Evolutionary conservation across 75 land plant species (phyloP).

Genomic region (Picea sitchensis): DNA sequence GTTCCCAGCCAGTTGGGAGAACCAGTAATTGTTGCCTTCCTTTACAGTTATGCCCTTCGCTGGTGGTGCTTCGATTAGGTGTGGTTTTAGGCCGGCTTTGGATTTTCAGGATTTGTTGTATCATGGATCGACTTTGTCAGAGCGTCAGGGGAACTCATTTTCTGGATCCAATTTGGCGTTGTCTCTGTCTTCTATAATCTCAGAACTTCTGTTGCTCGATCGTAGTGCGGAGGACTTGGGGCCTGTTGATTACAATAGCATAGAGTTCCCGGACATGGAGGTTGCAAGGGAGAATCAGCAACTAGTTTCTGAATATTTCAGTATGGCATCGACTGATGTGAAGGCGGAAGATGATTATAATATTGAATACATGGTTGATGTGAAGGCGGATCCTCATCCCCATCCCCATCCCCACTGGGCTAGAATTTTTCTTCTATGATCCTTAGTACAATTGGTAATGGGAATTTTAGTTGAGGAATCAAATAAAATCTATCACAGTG

Average conservation of each 20-base stretch:
- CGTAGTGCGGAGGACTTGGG: conserved; percentile 16
- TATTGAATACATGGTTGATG: not conserved
- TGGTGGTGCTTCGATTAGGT: too few relatives aligned
- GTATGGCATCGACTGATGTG: conserved; percentile 13
- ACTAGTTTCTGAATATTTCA: conserved; percentile 60
- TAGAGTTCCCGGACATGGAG: conserved; percentile 66
- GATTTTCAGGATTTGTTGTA: not conserved
- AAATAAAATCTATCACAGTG: too few relatives aligned
- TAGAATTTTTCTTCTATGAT: too few relatives aligned
- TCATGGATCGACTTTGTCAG: conserved; percentile 1
- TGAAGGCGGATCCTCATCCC: too few relatives aligned
- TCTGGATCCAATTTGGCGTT: conserved; percentile 4
- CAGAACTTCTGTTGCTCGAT: conserved; percentile 51
- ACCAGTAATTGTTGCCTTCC: too few relatives aligned
- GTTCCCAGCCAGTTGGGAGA: too few relatives aligned
- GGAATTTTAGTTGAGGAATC: too few relatives aligned
- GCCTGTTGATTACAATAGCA: conserved; percentile 46
- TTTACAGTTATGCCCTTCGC: too few relatives aligned
- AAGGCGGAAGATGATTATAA: not conserved
- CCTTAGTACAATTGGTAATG: too few relatives aligned
- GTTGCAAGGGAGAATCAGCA: conserved; percentile 51
- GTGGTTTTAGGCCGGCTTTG: too few relatives aligned
- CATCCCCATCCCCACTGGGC: too few relatives aligned
- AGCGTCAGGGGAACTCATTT: not conserved
- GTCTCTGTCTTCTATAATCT: conserved; percentile 28